phyloP scores from a whole-genome alignment of 169 alveolate genomes.

The Cryptosporidium canis region DNA sequence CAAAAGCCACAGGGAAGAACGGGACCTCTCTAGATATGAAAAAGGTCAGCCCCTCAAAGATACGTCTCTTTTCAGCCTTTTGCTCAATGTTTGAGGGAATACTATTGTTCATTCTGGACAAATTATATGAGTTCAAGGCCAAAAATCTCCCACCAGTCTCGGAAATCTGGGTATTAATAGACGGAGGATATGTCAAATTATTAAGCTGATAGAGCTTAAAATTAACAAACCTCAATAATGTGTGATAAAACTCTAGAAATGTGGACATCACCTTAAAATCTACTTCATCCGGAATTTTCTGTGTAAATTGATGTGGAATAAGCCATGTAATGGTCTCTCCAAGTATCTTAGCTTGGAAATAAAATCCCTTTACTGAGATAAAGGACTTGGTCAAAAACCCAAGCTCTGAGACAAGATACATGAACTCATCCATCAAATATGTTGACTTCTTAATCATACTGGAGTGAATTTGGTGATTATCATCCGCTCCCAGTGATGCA shows the following conservation, averaged over 20 bases:
- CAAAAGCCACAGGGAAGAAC: constrained; percentile 86
- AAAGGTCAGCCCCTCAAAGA: constrained; percentile 86
- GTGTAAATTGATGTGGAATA: constrained; percentile 96
- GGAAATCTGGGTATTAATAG: neutral
- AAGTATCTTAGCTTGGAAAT: constrained; percentile 94
- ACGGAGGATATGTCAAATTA: constrained; percentile 86
- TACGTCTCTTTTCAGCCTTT: constrained; percentile 75
- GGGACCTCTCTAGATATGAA: constrained; percentile 93
- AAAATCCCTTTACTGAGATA: constrained; percentile 97
- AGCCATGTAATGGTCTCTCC: constrained; percentile 97
- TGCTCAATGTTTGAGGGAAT: constrained; percentile 76
- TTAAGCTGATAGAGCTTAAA: constrained; percentile 89
- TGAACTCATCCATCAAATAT: constrained; percentile 86
- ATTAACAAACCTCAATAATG: constrained; percentile 89
- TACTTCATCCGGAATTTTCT: constrained; percentile 92
- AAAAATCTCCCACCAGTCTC: constrained; percentile 63
- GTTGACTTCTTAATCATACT: constrained; percentile 80
- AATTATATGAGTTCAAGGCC: constrained; percentile 22
- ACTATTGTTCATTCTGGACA: constrained; percentile 76
- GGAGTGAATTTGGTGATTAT: constrained; percentile 81
- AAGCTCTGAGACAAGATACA: constrained; percentile 81
- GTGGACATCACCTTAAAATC: constrained; percentile 95
- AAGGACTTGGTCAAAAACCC: constrained; percentile 82
- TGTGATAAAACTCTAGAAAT: constrained; percentile 92
- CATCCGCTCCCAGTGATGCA: constrained; percentile 84